Evolutionary conservation across 139 green algal species (phyloP), one percentile per base, ranked within the genome.

Genomic region (Trebouxia sp.): DNA sequence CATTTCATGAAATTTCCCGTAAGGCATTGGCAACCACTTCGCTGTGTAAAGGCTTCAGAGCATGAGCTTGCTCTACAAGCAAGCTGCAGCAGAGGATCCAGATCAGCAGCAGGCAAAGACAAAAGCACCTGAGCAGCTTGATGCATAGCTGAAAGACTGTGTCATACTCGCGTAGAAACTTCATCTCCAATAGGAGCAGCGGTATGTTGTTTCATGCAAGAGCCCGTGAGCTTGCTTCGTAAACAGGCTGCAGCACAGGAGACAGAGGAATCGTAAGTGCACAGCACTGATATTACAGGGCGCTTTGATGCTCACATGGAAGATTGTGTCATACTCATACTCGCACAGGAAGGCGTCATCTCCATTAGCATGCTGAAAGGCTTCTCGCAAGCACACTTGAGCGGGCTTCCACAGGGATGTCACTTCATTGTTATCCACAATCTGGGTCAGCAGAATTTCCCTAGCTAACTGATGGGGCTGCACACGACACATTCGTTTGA

Each of bases 311-410:
- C 85, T 58, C 41, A 87, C 79, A 43, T 88, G 38, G 76, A 76
- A 88, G 24, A 72, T 56, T 6, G 38, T 72, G 79, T 89, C 80
- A 76, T 96, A 96, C 69, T 87, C 75, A 56, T 96, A 96, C 58
- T 95, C 91, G 82, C 92, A 98, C 37, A 97, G 35, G 83, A 91
- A 98, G 1, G 96, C 91, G 76, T 98, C 94, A 26, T 94, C 91
- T 30, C 87, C 87, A 42, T 66, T 8, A 10, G 42, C 56, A 14
- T 66, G 30, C 4, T 76, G 47, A 76, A 86, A 91, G 14, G 83
- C 77, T 0, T 37, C 14, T 7, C 82, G 81, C 15, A 53, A 24
- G 47, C 82, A 84, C 51, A 95, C 88, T 30, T 80, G 76, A 3
- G 80, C 87, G 9, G 12, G 32, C 3, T 84, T 48, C 62, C 89